Base-by-base conservation (phyloP, 2,329 filamentous ascomycete species). In the Anthostomella pinea region DNA sequence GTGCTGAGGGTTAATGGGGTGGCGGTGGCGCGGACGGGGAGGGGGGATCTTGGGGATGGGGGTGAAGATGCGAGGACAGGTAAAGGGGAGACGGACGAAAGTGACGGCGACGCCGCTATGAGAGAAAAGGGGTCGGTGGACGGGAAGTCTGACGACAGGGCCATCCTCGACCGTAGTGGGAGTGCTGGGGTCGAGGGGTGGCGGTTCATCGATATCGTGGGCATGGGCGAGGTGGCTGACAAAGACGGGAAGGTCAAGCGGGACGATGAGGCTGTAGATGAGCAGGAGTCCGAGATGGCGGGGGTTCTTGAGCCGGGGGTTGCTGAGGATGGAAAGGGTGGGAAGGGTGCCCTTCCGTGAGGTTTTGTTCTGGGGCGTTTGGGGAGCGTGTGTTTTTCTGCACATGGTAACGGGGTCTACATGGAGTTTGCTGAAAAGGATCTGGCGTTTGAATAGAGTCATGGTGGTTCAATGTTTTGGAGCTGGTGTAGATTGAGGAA, bases 161-260 rank as follows among this genome's bases (percentile, higher is more conserved):
- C 67, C 34, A 79, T 80, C 30, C 66, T 80, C 4, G 63, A 71
- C 35, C 65, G 63, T 19, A 64, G 60, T 40, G 64, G 53, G 2
- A 60, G 57, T 30, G 54, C 55, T 1, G 46, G 46, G 2, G 65
- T 79, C 6, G 64, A 67, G 3, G 59, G 64, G 35, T 80, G 76
- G 76, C 55, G 59, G 26, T 75, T 68, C 68, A 68, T 79, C 41
- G 69, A 78, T 32, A 61, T 71, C 14, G 64, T 75, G 3, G 74
- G 73, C 6, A 60, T 77, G 43, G 75, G 68, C 17, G 48, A 47
- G 8, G 44, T 57, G 7, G 51, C 49, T 11, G 45, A 43, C 28
- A 43, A 45, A 37, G 21, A 45, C 43, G n/a, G 33, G 14, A 30
- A 43, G 20, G 45, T 38, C 10, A 40, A 48, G 27, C 37, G 36